Evolutionary conservation across 257 asterid genomes (phyloP).

Genomic region (Nicotiana sylvestris): DNA sequence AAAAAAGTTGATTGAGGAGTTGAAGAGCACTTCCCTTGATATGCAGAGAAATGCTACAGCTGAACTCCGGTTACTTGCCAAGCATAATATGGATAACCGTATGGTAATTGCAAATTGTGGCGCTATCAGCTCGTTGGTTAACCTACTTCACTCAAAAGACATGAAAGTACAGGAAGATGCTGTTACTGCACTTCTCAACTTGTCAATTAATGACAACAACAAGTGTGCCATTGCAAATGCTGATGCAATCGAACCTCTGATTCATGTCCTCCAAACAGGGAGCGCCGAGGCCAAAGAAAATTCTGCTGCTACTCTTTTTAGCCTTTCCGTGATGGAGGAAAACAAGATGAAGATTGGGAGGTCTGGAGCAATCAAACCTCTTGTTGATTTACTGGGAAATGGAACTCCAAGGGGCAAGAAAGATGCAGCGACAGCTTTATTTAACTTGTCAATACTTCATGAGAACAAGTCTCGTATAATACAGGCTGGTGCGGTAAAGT

Average conservation of each 20-base stretch:
- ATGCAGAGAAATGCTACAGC: constrained; percentile 54
- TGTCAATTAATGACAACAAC: constrained; percentile 72
- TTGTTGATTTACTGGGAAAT: constrained; percentile 72
- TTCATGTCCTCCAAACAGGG: constrained; percentile 76
- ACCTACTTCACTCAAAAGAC: constrained; percentile 55
- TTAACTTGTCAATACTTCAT: constrained; percentile 61
- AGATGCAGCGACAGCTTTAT: constrained; percentile 66
- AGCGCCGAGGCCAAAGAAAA: constrained; percentile 81
- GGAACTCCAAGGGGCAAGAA: constrained; percentile 90
- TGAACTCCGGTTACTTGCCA: constrained; percentile 68
- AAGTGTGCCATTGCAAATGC: constrained; percentile 74
- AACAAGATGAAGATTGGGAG: constrained; percentile 71
- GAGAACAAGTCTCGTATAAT: constrained; percentile 67
- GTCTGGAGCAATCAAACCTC: constrained; percentile 73
- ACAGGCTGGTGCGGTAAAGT: constrained; percentile 82
- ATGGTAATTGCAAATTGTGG: constrained; percentile 63
- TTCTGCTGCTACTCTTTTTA: constrained; percentile 82
- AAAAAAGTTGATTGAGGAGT: constrained; percentile 59
- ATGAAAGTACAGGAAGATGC: constrained; percentile 57
- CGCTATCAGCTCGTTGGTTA: constrained; percentile 51
- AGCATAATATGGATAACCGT: constrained; percentile 71
- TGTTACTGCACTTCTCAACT: constrained; percentile 84
- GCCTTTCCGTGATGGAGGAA: constrained; percentile 78
- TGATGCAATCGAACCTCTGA: constrained; percentile 71
- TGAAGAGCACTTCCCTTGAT: constrained; percentile 51